Evolutionary conservation across 495 filamentous ascomycete genomes (phyloP), one percentile per base, ranked within the genome.

Genomic region (Penicillium steckii): DNA sequence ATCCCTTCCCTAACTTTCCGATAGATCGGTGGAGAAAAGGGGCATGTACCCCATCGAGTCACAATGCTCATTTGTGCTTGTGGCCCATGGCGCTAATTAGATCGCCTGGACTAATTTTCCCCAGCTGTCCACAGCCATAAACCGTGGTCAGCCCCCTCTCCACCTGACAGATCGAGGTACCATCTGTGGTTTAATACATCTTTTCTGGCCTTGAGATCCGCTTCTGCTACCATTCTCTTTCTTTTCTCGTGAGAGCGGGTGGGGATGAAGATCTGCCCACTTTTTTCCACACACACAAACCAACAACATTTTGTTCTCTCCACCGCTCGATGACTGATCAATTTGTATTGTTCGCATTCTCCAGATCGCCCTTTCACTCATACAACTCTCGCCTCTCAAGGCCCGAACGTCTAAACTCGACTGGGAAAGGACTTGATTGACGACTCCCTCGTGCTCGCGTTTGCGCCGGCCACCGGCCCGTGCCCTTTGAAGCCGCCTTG

Each of bases 401-500:
- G 9, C 38, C 4, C 33, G 10, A 22, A 5, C 38, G 8, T 4
- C 19, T 23, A 21, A 41, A 21, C 4, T 21, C 38, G 38, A 21
- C 38, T 23, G 32, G 9, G 32, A 35, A 35, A 10, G 6, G n/a
- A 35, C 32, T 13, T 5, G 6, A 35, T 35, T n/a, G 32, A 35
- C 26, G 26, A 10, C 10, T 22, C 38, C 18, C 38, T 37, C 15
- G 33, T 7, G n/a, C 19, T 15, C 15, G 5, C 17, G 35, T 9
- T 21, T 44, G 26, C 18, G 6, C 24, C n/a, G 19, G 27, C 25
- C 19, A 10, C 38, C 8, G 9, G 38, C 38, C 10, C 10, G n/a
- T n/a, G n/a, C n/a, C 38, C 60, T 65, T n/a, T 59, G 74, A 25
- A 57, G 67, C 3, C 65, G 66, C 29, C 40, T 45, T 19, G 49